Percentiles rank a stretch among this genome's conserved stretches.
phyloP scores from a whole-genome alignment of 2,329 filamentous ascomycete genomes.

The Xylariaceae sp. region DNA sequence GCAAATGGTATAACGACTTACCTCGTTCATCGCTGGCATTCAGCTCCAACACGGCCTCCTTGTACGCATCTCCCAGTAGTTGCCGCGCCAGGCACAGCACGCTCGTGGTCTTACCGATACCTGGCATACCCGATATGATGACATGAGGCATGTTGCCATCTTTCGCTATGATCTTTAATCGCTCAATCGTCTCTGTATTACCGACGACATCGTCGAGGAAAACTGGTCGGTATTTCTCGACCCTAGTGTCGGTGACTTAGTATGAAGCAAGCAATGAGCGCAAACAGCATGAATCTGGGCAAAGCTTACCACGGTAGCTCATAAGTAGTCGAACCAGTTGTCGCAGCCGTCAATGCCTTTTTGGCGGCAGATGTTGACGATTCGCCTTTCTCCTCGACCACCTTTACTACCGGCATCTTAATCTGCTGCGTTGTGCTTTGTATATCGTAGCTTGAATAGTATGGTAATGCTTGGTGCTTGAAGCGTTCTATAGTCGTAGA shows the following conservation, averaged over 20 bases:
- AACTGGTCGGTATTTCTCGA: constrained; percentile 95
- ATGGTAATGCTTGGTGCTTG: background rate
- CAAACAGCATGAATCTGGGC: background rate
- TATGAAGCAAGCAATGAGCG: constrained; percentile 1
- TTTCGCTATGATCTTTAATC: constrained; percentile 96
- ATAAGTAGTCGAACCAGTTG: constrained; percentile 63
- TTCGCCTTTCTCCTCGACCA: constrained; percentile 59
- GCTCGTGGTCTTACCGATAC: constrained; percentile 97
- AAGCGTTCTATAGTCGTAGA: constrained; percentile 3
- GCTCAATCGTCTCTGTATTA: constrained; percentile 96
- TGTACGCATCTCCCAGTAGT: constrained; percentile 89
- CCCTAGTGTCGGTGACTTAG: constrained; percentile 62
- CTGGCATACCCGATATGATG: constrained; percentile 99
- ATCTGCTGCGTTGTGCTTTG: background rate
- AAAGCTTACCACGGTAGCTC: constrained; percentile 77
- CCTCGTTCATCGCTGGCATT: constrained; percentile 96
- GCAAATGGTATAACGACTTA: constrained; percentile 37
- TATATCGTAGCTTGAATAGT: background rate
- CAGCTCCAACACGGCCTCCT: constrained; percentile 94
- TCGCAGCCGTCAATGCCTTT: constrained; percentile 56
- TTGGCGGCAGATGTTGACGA: constrained; percentile 66
- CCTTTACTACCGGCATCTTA: constrained; percentile 56
- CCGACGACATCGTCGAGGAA: constrained; percentile 97
- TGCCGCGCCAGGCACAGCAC: constrained; percentile 92
- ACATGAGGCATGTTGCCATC: constrained; percentile 99